Evolutionary conservation across 2,329 filamentous ascomycete genomes (phyloP), one percentile per base, ranked within the genome.

Genomic region (Samsoniella hepiali): DNA sequence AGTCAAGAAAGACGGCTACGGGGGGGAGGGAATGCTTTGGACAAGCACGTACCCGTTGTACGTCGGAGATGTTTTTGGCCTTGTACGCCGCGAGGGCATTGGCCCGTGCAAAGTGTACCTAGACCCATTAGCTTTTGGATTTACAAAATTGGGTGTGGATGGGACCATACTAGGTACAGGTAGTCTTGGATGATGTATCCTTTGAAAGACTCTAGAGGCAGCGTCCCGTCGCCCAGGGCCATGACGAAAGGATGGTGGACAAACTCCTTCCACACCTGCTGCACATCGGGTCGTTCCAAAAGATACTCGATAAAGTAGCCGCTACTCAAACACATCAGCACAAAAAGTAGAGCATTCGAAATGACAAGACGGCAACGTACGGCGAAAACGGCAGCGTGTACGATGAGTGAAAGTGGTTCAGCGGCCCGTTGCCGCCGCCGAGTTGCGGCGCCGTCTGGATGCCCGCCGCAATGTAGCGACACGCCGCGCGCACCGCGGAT

Each of bases 111-210:
- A 97, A 98, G 71, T 97, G 93, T 54, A 90, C 83, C 89, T 93
- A 27, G 3, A 1, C 22, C 5, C 5, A 2, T 29, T 22, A 32
- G 38, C 56, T 13, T 22, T 58, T 27, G 27, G 40, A 10, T 10
- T 22, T 22, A 22, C 22, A 22, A 22, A 22, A 22, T 22, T 22
- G 22, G 22, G 22, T 22, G 22, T 22, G 22, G 22, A 22, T 22
- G 22, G 22, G 22, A 22, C 17, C 81, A 49, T 70, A 95, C 90
- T 50, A 97, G 78, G 71, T 95, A 98, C 5, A 97, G 81, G 71
- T 97, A 97, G 71, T 98, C 94, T 70, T 98, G 94, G 10, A 95
- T 83, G 63, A 98, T 85, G 73, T 97, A 98, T 45, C 89, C 84
- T 74, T 93, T 95, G 80, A 97, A 98, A 0, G 87, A 88, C 50